A percentile compares a stretch with the other conserved stretches of the same genome.
Evolutionary conservation across 139 green algal species (phyloP).

Genomic region (Pleodorina starrii): DNA sequence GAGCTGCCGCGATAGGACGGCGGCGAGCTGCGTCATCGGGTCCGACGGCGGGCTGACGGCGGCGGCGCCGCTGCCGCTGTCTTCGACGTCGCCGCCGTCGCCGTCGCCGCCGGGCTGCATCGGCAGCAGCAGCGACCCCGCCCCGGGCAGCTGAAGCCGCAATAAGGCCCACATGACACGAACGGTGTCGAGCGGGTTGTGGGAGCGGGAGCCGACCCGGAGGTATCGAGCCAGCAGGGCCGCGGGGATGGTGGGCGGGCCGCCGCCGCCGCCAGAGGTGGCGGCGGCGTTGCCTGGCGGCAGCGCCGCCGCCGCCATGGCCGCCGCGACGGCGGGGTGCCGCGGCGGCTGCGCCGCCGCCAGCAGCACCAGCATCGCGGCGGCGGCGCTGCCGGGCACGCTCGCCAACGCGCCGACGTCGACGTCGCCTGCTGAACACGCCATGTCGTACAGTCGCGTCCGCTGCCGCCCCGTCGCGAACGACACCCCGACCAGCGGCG

Average conservation of each 20-base stretch:
- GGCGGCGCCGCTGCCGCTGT: not conserved
- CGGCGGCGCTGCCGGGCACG: not conserved
- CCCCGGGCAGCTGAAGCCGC: conserved; percentile 32
- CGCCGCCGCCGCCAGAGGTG: not conserved
- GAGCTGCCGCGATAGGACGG: conserved; percentile 14
- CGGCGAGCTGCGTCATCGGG: not conserved
- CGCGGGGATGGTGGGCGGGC: not conserved
- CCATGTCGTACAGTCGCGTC: conserved; percentile 32
- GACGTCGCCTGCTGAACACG: not conserved
- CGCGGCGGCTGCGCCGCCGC: conserved; percentile 31
- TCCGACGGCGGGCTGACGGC: not conserved
- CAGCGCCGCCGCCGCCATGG: not conserved
- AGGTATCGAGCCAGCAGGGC: conserved; percentile 39
- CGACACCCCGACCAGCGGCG: not conserved
- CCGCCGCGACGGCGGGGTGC: not conserved
- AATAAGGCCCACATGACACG: conserved; percentile 42
- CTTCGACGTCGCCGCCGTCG: not conserved
- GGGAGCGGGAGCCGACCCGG: conserved; percentile 5
- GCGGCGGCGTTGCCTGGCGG: not conserved
- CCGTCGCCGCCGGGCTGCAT: not conserved
- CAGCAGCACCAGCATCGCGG: conserved; percentile 44
- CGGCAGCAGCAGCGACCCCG: not conserved
- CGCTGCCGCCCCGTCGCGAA: conserved; percentile 22
- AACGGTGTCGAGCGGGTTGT: conserved; percentile 3
- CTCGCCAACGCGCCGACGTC: not conserved